These are phyloP conservation scores for Purshia tridentata DNA, from an alignment of 306 rosid genomes.

Conservation along the genomic window DNA sequence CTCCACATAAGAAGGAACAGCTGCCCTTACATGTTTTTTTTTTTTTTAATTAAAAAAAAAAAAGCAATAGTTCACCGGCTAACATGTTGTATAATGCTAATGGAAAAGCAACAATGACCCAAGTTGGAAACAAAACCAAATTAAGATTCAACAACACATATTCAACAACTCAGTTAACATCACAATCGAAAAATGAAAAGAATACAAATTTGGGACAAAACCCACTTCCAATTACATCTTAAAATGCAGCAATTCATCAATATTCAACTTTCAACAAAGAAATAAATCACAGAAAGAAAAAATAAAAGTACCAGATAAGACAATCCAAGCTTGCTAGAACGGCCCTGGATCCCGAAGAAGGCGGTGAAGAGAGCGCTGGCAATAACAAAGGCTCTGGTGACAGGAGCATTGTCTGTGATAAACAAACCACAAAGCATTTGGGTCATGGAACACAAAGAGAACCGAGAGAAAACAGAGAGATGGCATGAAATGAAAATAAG, in stretches of 20 bases:
- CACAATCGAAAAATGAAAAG: not conserved
- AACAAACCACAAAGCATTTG: conserved; percentile 32
- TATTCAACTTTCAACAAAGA: not conserved
- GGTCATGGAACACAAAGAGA: conserved; percentile 28
- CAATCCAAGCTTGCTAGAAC: conserved; percentile 67
- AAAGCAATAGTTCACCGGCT: not conserved
- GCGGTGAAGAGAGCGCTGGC: conserved; percentile 73
- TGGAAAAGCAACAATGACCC: conserved; percentile 3
- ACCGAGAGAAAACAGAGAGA: not conserved
- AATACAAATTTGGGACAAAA: conserved; percentile 1
- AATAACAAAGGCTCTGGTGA: conserved; percentile 66
- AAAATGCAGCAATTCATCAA: conserved; percentile 3
- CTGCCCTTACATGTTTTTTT: too few species aligned
- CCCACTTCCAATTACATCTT: conserved; percentile 19
- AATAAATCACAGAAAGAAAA: conserved; percentile 8
- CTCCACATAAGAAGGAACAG: too few species aligned
- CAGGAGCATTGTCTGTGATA: conserved; percentile 91
- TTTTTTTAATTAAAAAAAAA: too few species aligned
- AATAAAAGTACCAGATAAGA: conserved; percentile 67
- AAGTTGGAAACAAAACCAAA: conserved; percentile 1
- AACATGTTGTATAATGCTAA: not conserved
- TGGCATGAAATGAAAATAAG: not conserved
- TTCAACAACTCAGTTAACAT: conserved; percentile 3
- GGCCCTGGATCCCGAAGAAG: conserved; percentile 93
- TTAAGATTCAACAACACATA: not conserved